Percentiles rank a stretch among this genome's conserved stretches.
Evolutionary conservation across 177 flowering plant genomes (phyloP).

Genomic region (Telopea speciosissima): DNA sequence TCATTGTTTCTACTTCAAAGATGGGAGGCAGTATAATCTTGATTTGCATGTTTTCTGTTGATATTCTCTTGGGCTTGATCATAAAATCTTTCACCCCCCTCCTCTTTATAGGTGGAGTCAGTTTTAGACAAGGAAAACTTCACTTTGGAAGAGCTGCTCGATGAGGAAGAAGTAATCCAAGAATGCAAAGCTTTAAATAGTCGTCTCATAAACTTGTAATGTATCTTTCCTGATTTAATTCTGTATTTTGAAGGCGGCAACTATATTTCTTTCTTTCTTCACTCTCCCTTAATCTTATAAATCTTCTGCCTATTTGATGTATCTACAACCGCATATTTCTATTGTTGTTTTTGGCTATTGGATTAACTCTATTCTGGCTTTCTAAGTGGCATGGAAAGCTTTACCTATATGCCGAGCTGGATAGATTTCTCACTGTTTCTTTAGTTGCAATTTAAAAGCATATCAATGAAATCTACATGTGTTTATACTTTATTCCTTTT

Average conservation of each 20-base stretch:
- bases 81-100: neutral
- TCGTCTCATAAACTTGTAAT: constrained; percentile 96
- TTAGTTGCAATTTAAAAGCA: neutral
- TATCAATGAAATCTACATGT: too few relatives aligned
- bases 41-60: neutral
- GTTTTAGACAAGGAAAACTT: constrained; percentile 86
- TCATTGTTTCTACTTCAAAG: neutral
- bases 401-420: neutral
- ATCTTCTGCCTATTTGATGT: neutral
- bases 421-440: neutral
- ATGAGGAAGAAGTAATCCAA: constrained; percentile 97
- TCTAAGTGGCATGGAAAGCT: neutral
- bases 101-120: constrained; percentile 60
- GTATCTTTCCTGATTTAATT: neutral
- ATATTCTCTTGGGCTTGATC: neutral
- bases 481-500: too few relatives aligned
- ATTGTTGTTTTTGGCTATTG: neutral
- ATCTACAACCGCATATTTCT: neutral
- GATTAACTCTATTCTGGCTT: neutral
- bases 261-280: neutral
- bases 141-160: constrained; percentile 91
- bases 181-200: constrained; percentile 98
- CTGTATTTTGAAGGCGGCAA: neutral
- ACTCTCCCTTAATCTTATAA: too few relatives aligned
- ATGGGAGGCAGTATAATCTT: neutral